A percentile compares a stretch with the other conserved stretches of the same genome.
These are phyloP conservation scores for Candida golubevii DNA, from an alignment of 805 yeast species.

Conservation along the genomic window DNA sequence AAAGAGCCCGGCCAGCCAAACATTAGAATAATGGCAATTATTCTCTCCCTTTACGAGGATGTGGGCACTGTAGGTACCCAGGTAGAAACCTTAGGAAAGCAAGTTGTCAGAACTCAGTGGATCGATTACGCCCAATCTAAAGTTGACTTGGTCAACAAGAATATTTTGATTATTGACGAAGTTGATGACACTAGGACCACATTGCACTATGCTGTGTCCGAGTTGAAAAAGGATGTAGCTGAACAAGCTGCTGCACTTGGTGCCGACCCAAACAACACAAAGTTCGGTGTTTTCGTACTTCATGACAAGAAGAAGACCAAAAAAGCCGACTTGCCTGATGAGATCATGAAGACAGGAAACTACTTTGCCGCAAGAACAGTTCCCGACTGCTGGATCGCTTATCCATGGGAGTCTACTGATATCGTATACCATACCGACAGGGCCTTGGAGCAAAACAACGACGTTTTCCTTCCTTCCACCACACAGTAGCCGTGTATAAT, in stretches of 20 bases:
- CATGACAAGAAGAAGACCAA: constrained; percentile 83
- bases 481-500: constrained; percentile 11
- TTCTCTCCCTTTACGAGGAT: constrained; percentile 87
- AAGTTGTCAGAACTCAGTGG: constrained; percentile 89
- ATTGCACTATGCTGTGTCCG: constrained; percentile 75
- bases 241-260: constrained; percentile 58
- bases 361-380: constrained; percentile 74
- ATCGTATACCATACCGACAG: constrained; percentile 69
- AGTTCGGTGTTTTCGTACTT: constrained; percentile 71
- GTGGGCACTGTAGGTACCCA: constrained; percentile 50
- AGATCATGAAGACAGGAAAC: constrained; percentile 57
- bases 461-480: constrained; percentile 42
- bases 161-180: constrained; percentile 79
- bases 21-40: constrained; percentile 91
- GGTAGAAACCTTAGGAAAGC: constrained; percentile 17
- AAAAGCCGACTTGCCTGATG: constrained; percentile 65
- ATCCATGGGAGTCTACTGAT: constrained; percentile 86
- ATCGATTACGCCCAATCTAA: constrained; percentile 70
- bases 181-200: constrained; percentile 93
- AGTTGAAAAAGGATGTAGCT: constrained; percentile 60
- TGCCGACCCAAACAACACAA: constrained; percentile 56
- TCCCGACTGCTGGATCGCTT: constrained; percentile 79
- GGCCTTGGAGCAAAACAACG: constrained; percentile 70
- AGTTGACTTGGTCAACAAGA: constrained; percentile 62
- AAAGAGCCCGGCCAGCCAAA: constrained; percentile 86